Conservation (phyloP, 495 filamentous ascomycete species). For the Daldinia loculata region DNA sequence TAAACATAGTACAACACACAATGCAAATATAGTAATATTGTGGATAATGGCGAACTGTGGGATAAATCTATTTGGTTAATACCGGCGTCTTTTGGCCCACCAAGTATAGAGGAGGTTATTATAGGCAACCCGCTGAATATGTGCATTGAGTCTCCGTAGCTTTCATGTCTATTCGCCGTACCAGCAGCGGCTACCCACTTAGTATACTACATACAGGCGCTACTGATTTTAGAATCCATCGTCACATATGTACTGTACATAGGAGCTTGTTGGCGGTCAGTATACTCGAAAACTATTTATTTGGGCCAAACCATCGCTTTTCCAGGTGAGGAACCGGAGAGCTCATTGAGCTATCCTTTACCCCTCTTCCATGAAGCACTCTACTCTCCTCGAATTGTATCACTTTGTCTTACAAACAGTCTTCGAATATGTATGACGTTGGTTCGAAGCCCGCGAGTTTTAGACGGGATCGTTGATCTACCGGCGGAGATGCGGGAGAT, state of each 20-base stretch:
- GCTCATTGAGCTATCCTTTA: conserved; percentile 1
- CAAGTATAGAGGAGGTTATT: neutral
- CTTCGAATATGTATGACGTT: conserved; percentile 16
- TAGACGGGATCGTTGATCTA: conserved; percentile 28
- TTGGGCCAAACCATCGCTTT: neutral
- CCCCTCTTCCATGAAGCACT: conserved; percentile 2
- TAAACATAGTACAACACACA: neutral
- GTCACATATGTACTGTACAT: neutral
- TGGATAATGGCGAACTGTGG: neutral
- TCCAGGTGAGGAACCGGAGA: conserved; percentile 12
- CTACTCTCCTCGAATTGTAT: neutral
- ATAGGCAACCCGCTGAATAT: conserved; percentile 2
- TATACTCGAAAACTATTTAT: conserved; percentile 8
- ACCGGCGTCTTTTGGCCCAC: neutral
- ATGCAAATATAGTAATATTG: neutral
- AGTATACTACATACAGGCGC: conserved; percentile 21
- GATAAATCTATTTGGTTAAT: neutral
- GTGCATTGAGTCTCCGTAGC: neutral
- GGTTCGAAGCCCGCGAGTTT: conserved; percentile 9
- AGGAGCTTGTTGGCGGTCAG: neutral
- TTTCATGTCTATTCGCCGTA: conserved; percentile 16
- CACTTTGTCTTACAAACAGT: neutral
- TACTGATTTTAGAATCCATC: conserved; percentile 11
- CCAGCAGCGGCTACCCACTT: conserved; percentile 24
- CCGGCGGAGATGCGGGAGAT: conserved; percentile 21